Conservation (phyloP, 2,329 filamentous ascomycete genomes). For the Penicillium paneum region DNA sequence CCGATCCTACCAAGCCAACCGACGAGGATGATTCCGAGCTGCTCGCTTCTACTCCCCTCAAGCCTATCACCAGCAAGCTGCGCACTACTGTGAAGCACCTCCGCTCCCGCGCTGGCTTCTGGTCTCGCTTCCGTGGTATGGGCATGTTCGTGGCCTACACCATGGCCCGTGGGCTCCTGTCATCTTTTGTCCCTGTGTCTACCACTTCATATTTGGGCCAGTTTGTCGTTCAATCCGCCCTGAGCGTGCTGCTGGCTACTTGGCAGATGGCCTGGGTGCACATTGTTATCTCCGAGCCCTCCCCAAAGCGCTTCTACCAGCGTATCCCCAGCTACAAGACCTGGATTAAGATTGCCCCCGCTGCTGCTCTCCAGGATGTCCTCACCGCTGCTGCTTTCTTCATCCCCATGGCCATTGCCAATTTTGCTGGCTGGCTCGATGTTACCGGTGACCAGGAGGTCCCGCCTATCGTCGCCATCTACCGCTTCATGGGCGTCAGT, state of each 20-base stretch:
- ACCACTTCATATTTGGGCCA: constrained; percentile 42
- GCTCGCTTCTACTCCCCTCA: constrained; percentile 47
- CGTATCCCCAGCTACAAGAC: constrained; percentile 66
- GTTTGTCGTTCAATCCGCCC: constrained; percentile 54
- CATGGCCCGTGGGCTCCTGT: constrained; percentile 47
- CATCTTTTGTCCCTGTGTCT: constrained; percentile 33
- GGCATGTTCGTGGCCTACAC: constrained; percentile 49
- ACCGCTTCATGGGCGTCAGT: constrained; percentile 24
- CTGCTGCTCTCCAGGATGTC: constrained; percentile 60
- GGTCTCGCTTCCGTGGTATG: constrained; percentile 68
- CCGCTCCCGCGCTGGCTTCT: constrained; percentile 60
- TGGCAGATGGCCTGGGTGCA: constrained; percentile 79
- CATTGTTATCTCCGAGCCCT: constrained; percentile 72
- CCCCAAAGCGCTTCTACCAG: constrained; percentile 60
- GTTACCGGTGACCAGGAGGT: constrained; percentile 37
- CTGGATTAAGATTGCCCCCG: constrained; percentile 68
- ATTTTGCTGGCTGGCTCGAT: constrained; percentile 43
- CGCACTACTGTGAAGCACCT: constrained; percentile 60
- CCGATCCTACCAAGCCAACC: constrained; percentile 30
- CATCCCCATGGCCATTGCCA: constrained; percentile 46
- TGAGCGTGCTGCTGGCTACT: constrained; percentile 62
- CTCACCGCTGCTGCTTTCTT: constrained; percentile 49
- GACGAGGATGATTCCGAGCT: constrained; percentile 44
- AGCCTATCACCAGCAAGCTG: constrained; percentile 62
- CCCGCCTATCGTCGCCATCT: constrained; percentile 38